These are phyloP conservation scores for Neocallimastix lanati DNA, from an alignment of 192 early-diverging fungal species.

Conservation along the genomic window DNA sequence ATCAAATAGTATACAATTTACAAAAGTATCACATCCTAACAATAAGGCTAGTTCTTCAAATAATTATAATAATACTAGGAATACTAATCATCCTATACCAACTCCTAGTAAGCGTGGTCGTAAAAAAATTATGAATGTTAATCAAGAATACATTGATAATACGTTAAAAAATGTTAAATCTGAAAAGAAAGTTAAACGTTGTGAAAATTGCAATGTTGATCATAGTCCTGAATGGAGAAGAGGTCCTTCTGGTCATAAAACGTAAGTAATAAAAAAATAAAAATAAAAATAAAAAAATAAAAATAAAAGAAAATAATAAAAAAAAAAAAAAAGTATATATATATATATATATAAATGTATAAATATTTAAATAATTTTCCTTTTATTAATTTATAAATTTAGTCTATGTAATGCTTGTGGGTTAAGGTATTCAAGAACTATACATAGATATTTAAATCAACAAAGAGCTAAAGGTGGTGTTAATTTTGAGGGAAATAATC, in stretches of 20 bases:
- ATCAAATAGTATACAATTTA: background rate
- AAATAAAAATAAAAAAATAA: no score
- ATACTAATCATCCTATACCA: background rate
- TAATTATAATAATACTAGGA: background rate
- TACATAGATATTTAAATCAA: background rate
- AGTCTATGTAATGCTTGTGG: background rate
- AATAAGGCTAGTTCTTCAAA: background rate
- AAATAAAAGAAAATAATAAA: no score
- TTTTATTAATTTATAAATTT: no score
- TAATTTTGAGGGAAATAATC: background rate
- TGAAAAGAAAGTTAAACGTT: slow-evolving; percentile 1
- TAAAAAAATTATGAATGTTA: background rate
- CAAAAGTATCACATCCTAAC: background rate
- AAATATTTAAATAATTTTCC: no score
- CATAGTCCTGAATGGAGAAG: slow-evolving; percentile 33
- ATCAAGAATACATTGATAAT: background rate
- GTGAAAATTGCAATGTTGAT: slow-evolving; percentile 27
- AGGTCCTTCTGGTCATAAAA: slow-evolving; percentile 32
- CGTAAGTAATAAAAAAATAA: no score
- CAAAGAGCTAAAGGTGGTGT: background rate
- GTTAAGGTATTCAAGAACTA: background rate
- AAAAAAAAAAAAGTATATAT: no score
- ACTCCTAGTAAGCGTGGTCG: background rate
- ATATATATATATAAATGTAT: no score
- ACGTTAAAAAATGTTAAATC: background rate